phyloP scores from a whole-genome alignment of 129 eudicot genomes.

The Lactuca sativa region DNA sequence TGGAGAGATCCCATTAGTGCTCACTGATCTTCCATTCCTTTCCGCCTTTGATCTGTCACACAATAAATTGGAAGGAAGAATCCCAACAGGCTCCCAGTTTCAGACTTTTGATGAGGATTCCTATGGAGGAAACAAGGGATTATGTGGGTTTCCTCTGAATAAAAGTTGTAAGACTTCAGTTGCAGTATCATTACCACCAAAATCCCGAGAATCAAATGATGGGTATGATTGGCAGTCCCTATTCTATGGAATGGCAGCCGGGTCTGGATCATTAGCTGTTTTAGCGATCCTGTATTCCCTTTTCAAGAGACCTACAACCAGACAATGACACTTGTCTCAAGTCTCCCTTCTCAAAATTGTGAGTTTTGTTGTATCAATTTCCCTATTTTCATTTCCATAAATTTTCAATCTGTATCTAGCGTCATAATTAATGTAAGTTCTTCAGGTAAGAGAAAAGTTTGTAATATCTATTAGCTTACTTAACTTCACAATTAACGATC shows the following conservation, averaged over 20 bases:
- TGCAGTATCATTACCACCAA: conserved; percentile 12
- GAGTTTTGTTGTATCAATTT: too few relatives aligned
- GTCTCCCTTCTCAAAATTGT: too few relatives aligned
- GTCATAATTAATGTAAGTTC: not conserved
- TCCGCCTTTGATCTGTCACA: conserved; percentile 43
- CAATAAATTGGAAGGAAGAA: conserved; percentile 44
- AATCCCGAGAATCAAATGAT: not conserved
- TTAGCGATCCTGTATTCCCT: conserved; percentile 38
- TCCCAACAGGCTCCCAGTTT: conserved; percentile 47
- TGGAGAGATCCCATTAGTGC: conserved; percentile 46
- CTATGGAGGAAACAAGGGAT: conserved; percentile 38
- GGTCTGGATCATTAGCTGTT: conserved; percentile 43
- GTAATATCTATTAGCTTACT: too few relatives aligned
- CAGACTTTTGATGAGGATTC: not conserved
- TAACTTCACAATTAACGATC: not conserved
- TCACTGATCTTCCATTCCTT: conserved; percentile 43
- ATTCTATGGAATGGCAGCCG: conserved; percentile 48
- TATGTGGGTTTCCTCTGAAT: conserved; percentile 57
- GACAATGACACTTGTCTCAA: conserved; percentile 21
- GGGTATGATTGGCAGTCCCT: conserved; percentile 62
- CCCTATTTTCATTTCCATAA: not conserved
- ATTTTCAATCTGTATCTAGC: conserved; percentile 7
- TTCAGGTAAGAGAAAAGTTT: not conserved
- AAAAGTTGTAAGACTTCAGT: conserved; percentile 15
- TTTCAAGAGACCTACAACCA: conserved; percentile 27